Base-by-base conservation (phyloP, 345 rosid species). In the Eucalyptus erythrocorys region DNA sequence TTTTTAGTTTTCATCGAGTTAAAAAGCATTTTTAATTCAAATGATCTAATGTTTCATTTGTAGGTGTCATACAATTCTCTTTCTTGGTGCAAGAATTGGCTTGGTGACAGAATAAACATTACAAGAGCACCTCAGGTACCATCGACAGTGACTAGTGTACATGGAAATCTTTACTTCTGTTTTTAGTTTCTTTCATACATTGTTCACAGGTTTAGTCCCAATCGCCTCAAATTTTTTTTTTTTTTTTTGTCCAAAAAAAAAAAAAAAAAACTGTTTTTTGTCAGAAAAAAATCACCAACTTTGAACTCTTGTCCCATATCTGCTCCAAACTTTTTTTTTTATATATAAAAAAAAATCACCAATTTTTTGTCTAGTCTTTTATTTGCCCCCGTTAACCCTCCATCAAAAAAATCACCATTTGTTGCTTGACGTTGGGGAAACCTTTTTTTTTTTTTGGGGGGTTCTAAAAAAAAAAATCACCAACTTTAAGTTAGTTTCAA, bases 61-160 rank as follows among this genome's bases (percentile, higher is more conserved):
- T 94, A 97, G 99, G 99, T 97, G 71, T 95, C 99, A 3, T 98
- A 98, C 89, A 95, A 96, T 93, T 98, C 99, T 91, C 96, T 98
- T 88, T 95, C 99, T 89, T 95, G 97, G 93, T 98, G 99, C 94
- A 98, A 98, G 94, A 94, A 92, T 91, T 98, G 99, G 99, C 97
- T 98, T 48, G 99, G 99, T 85, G 92, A 95, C 82, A 93, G 90
- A 91, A 99, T 97, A 66, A 98, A 98, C 91, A 92, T 97, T 92
- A 98, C 98, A 85, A 96, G 96, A 91, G 94, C 98, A 88, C 99
- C 99, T 32, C 99, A 98, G 99, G 99, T 97, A 93, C 55, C 87
- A 85, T 50, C 64, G 19, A 34, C n/a, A 11, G 87, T 76, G 42
- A 76, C 47, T 76, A 42, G 84, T 19, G 45, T 71, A 10, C 43